These are phyloP conservation scores for Triangularia verruculosa DNA, from an alignment of 2,329 filamentous ascomycete species.

Conservation along the genomic window DNA sequence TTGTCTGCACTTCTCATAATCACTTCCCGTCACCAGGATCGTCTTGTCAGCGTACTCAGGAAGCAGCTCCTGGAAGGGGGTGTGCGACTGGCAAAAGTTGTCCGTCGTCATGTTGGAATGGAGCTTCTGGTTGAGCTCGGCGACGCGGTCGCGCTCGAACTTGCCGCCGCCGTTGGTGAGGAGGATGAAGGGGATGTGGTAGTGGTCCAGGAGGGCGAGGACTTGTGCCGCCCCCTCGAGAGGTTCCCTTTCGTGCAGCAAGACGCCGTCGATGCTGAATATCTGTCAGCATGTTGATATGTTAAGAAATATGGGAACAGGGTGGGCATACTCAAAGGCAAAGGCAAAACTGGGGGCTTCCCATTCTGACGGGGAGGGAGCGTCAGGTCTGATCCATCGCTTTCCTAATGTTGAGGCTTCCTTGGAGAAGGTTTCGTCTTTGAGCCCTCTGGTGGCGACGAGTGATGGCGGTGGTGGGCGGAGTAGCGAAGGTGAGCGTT, in stretches of 20 bases:
- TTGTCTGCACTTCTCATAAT: slow-evolving; percentile 62
- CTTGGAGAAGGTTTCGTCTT: neutral
- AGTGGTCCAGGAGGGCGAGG: slow-evolving; percentile 67
- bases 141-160: slow-evolving; percentile 69
- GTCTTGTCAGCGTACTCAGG: slow-evolving; percentile 58
- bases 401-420: neutral
- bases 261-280: slow-evolving; percentile 80
- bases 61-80: slow-evolving; percentile 74
- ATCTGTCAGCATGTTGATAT: neutral
- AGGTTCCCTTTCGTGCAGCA: slow-evolving; percentile 75
- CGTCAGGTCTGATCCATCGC: neutral
- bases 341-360: slow-evolving; percentile 35
- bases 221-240: slow-evolving; percentile 76
- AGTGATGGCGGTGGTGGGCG: neutral
- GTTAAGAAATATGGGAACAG: neutral
- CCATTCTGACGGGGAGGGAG: neutral
- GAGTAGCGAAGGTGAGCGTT: neutral
- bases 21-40: slow-evolving; percentile 71
- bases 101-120: slow-evolving; percentile 60
- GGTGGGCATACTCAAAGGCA: slow-evolving; percentile 39
- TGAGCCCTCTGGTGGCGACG: neutral
- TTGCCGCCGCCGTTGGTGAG: slow-evolving; percentile 94
- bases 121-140: slow-evolving; percentile 65
- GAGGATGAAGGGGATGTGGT: slow-evolving; percentile 86
- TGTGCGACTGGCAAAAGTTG: slow-evolving; percentile 87